These are phyloP conservation scores for Cryptococcus sp. DNA, from an alignment of 1,284 basidiomycete species.

Conservation along the genomic window DNA sequence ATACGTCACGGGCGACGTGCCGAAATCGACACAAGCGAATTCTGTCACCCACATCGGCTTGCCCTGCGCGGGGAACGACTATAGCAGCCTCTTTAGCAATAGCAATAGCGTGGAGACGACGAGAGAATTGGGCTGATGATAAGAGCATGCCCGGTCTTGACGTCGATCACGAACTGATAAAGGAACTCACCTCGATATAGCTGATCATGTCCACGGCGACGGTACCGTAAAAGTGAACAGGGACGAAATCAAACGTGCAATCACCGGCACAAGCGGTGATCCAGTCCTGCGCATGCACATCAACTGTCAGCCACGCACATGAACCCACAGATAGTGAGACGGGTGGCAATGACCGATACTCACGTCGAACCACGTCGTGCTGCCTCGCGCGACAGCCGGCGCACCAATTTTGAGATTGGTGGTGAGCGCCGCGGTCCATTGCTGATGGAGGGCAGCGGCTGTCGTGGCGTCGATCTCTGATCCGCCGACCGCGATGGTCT, in stretches of 20 bases:
- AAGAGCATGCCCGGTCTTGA: neutral
- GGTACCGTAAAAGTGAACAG: slow-evolving; percentile 44
- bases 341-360: slow-evolving; percentile 6
- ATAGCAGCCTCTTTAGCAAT: neutral
- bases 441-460: slow-evolving; percentile 33
- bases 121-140: neutral
- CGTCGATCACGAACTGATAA: neutral
- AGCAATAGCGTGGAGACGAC: neutral
- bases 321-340: neutral
- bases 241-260: slow-evolving; percentile 42
- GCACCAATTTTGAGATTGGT: slow-evolving; percentile 32
- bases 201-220: slow-evolving; percentile 32
- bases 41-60: neutral
- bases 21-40: slow-evolving; percentile 13
- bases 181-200: slow-evolving; percentile 27
- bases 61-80: slow-evolving; percentile 2
- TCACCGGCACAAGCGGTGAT: slow-evolving; percentile 32
- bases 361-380: slow-evolving; percentile 36
- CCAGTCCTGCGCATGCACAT: slow-evolving; percentile 6
- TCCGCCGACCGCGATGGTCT: slow-evolving; percentile 19
- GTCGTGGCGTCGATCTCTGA: slow-evolving; percentile 22
- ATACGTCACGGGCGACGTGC: neutral
- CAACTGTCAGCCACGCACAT: neutral
- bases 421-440: slow-evolving; percentile 29
- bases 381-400: slow-evolving; percentile 39